Conservation (phyloP, 208 protist genomes). For the Porcisia hertigi region DNA sequence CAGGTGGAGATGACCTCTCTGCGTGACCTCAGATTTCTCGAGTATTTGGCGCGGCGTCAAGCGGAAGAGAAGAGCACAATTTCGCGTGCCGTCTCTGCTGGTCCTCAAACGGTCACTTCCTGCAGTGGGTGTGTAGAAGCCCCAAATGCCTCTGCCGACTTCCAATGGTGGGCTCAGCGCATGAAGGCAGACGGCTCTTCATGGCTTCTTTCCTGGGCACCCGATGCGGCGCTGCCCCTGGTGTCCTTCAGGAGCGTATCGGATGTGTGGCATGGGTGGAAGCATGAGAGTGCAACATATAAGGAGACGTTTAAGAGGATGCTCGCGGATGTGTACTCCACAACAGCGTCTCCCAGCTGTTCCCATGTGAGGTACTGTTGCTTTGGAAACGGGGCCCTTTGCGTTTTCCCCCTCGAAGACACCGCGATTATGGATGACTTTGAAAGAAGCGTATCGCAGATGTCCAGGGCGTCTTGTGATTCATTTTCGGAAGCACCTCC, state of each 20-base stretch:
- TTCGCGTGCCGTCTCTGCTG: background rate
- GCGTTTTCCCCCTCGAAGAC: background rate
- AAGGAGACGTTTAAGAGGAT: constrained; percentile 1
- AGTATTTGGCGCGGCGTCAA: constrained; percentile 9
- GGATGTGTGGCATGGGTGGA: constrained; percentile 25
- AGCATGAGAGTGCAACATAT: background rate
- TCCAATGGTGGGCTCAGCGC: constrained; percentile 1
- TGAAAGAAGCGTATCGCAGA: background rate
- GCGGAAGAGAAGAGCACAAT: background rate
- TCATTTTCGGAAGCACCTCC: background rate
- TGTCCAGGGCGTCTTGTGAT: background rate
- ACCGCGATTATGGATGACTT: background rate
- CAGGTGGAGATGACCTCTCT: constrained; percentile 12
- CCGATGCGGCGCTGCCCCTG: constrained; percentile 13
- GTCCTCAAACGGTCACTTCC: background rate
- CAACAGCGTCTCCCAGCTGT: background rate
- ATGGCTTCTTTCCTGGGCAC: constrained; percentile 12
- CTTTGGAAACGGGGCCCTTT: constrained; percentile 25
- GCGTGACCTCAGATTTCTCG: constrained; percentile 15
- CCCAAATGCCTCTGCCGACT: background rate
- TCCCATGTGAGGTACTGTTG: background rate
- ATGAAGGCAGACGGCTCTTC: background rate
- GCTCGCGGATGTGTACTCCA: constrained; percentile 1
- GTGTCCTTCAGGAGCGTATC: background rate
- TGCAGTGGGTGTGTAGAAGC: background rate